phyloP scores from a whole-genome alignment of 2,329 filamentous ascomycete species.

The Trichoderma atroviride region DNA sequence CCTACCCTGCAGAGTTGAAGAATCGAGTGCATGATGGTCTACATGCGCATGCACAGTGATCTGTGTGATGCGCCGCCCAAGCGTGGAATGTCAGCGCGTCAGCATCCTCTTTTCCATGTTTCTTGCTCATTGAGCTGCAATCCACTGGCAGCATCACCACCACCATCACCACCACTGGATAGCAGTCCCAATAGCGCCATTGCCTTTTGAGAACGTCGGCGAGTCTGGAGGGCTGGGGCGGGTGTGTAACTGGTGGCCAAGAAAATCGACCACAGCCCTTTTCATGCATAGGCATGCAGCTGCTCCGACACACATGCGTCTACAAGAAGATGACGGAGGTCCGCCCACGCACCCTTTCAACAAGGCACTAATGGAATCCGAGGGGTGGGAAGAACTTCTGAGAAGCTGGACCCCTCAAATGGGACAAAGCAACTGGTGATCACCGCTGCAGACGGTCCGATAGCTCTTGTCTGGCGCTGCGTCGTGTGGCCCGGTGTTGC shows the following conservation, averaged over 20 bases:
- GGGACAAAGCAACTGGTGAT: slow-evolving; percentile 1
- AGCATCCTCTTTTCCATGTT: background rate
- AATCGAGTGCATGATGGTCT: slow-evolving; percentile 18
- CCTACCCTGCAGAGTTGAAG: slow-evolving; percentile 10
- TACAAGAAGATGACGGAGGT: background rate
- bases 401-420: background rate
- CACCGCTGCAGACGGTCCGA: slow-evolving; percentile 26
- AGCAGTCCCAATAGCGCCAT: background rate
- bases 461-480: slow-evolving; percentile 10
- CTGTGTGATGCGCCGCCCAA: slow-evolving; percentile 8
- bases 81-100: background rate
- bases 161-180: background rate
- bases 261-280: background rate
- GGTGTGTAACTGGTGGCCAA: background rate
- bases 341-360: background rate
- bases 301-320: background rate
- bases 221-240: background rate
- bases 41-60: slow-evolving; percentile 24
- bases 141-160: background rate
- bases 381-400: background rate
- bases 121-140: background rate
- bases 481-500: slow-evolving; percentile 4
- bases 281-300: background rate
- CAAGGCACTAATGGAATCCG: background rate
- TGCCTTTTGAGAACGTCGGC: background rate